Conservation (phyloP, 1,284 basidiomycete genomes). For the Coniferiporia sulphurascens region DNA sequence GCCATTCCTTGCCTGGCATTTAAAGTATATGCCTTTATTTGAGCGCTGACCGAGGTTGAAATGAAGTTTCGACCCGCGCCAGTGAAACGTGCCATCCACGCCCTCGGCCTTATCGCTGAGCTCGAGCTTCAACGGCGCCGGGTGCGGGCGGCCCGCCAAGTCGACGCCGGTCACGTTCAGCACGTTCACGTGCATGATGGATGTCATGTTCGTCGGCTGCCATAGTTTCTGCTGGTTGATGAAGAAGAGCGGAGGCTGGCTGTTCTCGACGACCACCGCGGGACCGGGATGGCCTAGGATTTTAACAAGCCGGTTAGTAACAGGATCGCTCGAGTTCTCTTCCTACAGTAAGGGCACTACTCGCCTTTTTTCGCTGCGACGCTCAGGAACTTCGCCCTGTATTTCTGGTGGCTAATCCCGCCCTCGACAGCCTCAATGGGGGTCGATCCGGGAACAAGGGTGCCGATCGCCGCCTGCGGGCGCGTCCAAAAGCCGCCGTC, state of each 20-base stretch:
- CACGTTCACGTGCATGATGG: constrained; percentile 50
- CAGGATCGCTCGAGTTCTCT: too few species aligned
- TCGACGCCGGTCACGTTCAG: constrained; percentile 40
- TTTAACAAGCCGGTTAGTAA: neutral
- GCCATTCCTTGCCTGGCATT: constrained; percentile 37
- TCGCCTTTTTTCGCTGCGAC: constrained; percentile 21
- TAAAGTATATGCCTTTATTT: constrained; percentile 48
- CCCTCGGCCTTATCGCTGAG: constrained; percentile 36
- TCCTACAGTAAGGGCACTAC: neutral
- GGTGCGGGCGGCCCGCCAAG: constrained; percentile 26
- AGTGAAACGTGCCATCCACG: constrained; percentile 47
- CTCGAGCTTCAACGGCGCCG: constrained; percentile 43
- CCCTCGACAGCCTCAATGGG: constrained; percentile 42
- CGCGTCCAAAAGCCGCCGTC: constrained; percentile 30
- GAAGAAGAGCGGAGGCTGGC: constrained; percentile 45
- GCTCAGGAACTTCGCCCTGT: constrained; percentile 36
- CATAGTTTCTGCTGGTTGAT: constrained; percentile 47
- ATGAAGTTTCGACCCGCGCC: constrained; percentile 51
- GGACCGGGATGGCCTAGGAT: constrained; percentile 29
- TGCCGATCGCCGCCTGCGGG: constrained; percentile 39
- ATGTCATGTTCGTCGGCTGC: constrained; percentile 51
- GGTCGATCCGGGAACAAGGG: constrained; percentile 44
- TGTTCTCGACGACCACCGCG: constrained; percentile 27
- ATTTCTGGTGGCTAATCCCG: constrained; percentile 9
- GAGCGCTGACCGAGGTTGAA: constrained; percentile 42